Percentiles rank a stretch among this genome's conserved stretches.
phyloP scores from a whole-genome alignment of 2,329 filamentous ascomycete species.

The Ascochyta clinopodiicola region DNA sequence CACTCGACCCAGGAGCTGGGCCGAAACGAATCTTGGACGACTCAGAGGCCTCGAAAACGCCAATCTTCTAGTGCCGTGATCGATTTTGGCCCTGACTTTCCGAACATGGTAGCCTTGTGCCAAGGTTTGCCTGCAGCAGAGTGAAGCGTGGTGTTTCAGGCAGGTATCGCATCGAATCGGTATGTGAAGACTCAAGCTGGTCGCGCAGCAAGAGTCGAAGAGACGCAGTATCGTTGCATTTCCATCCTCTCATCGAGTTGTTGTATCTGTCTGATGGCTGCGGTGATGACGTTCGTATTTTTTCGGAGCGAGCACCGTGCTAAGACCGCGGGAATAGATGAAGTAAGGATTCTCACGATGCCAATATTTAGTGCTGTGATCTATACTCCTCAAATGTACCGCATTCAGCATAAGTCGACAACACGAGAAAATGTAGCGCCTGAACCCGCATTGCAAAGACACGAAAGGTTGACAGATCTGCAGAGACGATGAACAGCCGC shows the following conservation, averaged over 20 bases:
- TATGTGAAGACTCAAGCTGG: not conserved
- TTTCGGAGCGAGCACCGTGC: no score
- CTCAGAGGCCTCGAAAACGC: slow-evolving; percentile 17
- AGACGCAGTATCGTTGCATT: not conserved
- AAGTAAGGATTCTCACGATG: not conserved
- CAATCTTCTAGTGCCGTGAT: slow-evolving; percentile 31
- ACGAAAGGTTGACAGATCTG: not conserved
- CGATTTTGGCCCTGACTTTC: slow-evolving; percentile 8
- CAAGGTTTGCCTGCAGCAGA: slow-evolving; percentile 3
- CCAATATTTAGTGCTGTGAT: slow-evolving; percentile 17
- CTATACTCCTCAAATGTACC: slow-evolving; percentile 5
- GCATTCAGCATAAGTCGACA: slow-evolving; percentile 4
- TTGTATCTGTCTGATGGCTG: no score
- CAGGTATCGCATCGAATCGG: not conserved
- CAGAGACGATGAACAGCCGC: slow-evolving; percentile 3
- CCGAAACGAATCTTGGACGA: slow-evolving; percentile 7
- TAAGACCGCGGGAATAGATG: not conserved
- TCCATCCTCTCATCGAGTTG: no score
- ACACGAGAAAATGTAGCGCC: slow-evolving; percentile 2
- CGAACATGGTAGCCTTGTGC: slow-evolving; percentile 1
- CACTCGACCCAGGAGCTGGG: not conserved
- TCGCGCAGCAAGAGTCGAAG: not conserved
- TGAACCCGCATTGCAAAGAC: slow-evolving; percentile 3
- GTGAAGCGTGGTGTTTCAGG: slow-evolving; percentile 6
- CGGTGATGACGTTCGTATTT: no score